These are phyloP conservation scores for Colletotrichum coccodes DNA, from an alignment of 2,329 filamentous ascomycete species.

Conservation along the genomic window DNA sequence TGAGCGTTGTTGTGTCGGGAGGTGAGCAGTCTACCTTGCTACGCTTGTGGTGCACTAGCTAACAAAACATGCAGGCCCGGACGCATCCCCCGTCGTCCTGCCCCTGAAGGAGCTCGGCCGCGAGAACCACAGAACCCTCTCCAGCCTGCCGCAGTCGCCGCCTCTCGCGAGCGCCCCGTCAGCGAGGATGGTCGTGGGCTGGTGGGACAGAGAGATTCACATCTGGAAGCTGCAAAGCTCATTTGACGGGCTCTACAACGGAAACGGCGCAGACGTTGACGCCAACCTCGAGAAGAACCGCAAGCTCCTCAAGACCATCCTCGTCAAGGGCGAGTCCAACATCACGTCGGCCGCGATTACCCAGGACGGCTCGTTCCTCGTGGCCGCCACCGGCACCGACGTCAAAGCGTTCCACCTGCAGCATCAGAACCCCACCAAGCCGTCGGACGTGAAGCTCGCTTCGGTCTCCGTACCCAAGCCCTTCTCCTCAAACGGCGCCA, in stretches of 20 bases:
- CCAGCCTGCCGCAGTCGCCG: slow-evolving; percentile 84
- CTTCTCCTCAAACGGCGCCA: slow-evolving; percentile 72
- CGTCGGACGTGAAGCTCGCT: slow-evolving; percentile 73
- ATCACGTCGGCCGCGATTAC: slow-evolving; percentile 82
- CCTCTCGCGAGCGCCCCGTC: slow-evolving; percentile 78
- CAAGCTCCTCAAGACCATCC: slow-evolving; percentile 75
- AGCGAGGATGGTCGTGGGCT: slow-evolving; percentile 83
- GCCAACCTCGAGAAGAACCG: slow-evolving; percentile 62
- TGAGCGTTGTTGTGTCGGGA: slow-evolving; percentile 92
- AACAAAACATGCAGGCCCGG: slow-evolving; percentile 69
- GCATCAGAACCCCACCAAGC: slow-evolving; percentile 58
- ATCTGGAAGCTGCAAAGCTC: slow-evolving; percentile 75
- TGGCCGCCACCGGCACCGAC: slow-evolving; percentile 78
- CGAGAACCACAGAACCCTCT: slow-evolving; percentile 85
- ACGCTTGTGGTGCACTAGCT: not conserved
- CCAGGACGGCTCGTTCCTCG: slow-evolving; percentile 75
- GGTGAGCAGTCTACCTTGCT: slow-evolving; percentile 61
- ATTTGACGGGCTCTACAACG: slow-evolving; percentile 56
- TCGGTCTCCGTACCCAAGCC: slow-evolving; percentile 73
- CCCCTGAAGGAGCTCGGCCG: slow-evolving; percentile 79
- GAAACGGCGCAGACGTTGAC: slow-evolving; percentile 50
- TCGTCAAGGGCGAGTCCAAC: slow-evolving; percentile 80
- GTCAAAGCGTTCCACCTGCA: slow-evolving; percentile 82
- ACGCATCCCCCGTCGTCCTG: slow-evolving; percentile 83
- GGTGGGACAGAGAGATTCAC: slow-evolving; percentile 90